Evolutionary conservation across 148 eudicot species (phyloP), one percentile per base, ranked within the genome.

Genomic region (Talinum fruticosum): DNA sequence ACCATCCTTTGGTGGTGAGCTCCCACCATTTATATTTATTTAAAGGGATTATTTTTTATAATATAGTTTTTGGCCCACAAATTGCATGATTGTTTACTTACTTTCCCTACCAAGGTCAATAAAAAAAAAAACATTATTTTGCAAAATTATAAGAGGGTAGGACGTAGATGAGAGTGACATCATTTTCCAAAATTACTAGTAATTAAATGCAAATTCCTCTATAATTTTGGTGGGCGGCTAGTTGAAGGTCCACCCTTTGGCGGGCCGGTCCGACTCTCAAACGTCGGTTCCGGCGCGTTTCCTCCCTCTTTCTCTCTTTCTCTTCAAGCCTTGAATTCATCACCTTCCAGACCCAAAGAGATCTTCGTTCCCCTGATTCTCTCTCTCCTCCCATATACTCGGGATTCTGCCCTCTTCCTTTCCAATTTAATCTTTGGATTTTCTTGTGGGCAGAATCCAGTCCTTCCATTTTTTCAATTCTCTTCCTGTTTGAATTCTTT

Each of bases 251-350:
- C 72, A 76, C 66, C 77, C 74, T 67, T 73, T 57, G 71, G 80
- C 80, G 80, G 81, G 84, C 78, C 75, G 73, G 77, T 33, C 73
- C 74, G 74, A 57, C 53, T 73, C 21, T 54, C 61, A 6, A 33
- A 73, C 65, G 79, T 81, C 77, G 83, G 80, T 33, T 28, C 80
- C 76, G 68, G 35, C 34, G 37, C 59, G 76, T 71, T 47, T 71
- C n/a, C n/a, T 66, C 73, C 45, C 75, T 45, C 68, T 57, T 45
- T 41, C 47, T 18, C 64, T 29, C 51, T 41, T 29, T 59, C 66
- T 28, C 7, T 28, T 62, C 66, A 28, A 62, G n/a, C 66, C 66
- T 26, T 16, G 19, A 23, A 61, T 57, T 38, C 44, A 38, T 38
- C 8, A 5, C 4, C 8, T 5, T 38, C 4, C 1, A 38, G 8